These are phyloP conservation scores for Ceratobasidium sp. DNA, from an alignment of 1,284 basidiomycete genomes.

Conservation along the genomic window DNA sequence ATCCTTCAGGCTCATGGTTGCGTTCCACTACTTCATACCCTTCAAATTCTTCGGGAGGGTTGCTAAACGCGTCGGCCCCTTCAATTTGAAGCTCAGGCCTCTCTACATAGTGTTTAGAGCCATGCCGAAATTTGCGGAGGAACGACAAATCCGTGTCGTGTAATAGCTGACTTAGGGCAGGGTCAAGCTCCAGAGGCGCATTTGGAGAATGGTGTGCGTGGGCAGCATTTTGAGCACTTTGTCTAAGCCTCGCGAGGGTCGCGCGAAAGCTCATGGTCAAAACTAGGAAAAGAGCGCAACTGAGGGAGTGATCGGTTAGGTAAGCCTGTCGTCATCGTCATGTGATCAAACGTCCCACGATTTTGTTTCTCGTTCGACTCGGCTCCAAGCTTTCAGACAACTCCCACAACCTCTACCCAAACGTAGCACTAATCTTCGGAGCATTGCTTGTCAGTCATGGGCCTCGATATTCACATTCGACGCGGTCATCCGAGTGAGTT, in stretches of 20 bases:
- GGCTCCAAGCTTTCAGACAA: constrained; percentile 8
- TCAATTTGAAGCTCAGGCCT: constrained; percentile 31
- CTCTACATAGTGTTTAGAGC: constrained; percentile 22
- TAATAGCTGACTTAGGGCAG: constrained; percentile 39
- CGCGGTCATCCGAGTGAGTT: constrained; percentile 61
- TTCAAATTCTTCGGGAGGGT: constrained; percentile 34
- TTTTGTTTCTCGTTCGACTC: constrained; percentile 15
- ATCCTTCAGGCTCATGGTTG: neutral
- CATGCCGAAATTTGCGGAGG: constrained; percentile 36
- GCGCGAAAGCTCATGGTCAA: constrained; percentile 33
- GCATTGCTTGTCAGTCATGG: constrained; percentile 5
- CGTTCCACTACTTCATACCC: constrained; percentile 30
- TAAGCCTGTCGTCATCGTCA: too few species aligned
- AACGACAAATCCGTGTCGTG: constrained; percentile 40
- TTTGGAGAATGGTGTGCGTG: constrained; percentile 31
- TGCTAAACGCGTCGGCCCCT: constrained; percentile 6
- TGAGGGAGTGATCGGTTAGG: too few species aligned
- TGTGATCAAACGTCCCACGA: constrained; percentile 14
- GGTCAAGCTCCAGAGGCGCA: constrained; percentile 40
- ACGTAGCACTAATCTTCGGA: too few species aligned
- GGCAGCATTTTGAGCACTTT: neutral
- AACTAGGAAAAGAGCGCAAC: too few species aligned
- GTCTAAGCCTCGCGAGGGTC: constrained; percentile 10
- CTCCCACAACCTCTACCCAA: constrained; percentile 9
- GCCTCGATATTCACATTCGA: constrained; percentile 48